Evolutionary conservation across 352 stramenopile species (phyloP).

Genomic region (Pythium utonaiense): DNA sequence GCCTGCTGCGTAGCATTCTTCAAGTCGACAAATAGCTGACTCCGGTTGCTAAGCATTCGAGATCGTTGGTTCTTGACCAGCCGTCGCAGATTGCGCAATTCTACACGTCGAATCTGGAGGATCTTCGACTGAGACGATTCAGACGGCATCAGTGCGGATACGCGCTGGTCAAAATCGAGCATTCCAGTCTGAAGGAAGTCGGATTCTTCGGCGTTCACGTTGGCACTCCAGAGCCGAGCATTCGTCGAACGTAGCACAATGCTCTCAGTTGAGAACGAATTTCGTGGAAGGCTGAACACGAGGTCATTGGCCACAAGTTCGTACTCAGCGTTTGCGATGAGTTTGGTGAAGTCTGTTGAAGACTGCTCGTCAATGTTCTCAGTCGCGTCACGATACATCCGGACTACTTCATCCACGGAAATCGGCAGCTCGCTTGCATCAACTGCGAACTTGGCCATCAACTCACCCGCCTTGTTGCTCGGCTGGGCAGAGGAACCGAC

Average conservation of each 20-base stretch:
- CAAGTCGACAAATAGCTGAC: constrained; percentile 77
- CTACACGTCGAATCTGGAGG: constrained; percentile 54
- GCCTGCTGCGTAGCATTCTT: constrained; percentile 78
- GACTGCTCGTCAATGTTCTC: neutral
- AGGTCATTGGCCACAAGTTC: constrained; percentile 83
- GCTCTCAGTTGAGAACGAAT: constrained; percentile 68
- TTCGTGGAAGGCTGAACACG: constrained; percentile 71
- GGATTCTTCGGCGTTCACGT: constrained; percentile 53
- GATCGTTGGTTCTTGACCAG: constrained; percentile 84
- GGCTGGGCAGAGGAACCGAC: neutral
- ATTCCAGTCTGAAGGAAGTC: constrained; percentile 73
- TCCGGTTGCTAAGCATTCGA: constrained; percentile 74
- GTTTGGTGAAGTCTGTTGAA: neutral
- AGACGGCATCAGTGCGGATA: constrained; percentile 8
- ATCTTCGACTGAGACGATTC: constrained; percentile 36
- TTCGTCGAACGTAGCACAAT: constrained; percentile 78
- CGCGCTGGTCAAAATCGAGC: constrained; percentile 56
- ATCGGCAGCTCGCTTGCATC: constrained; percentile 20
- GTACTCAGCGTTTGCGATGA: constrained; percentile 28
- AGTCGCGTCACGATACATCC: constrained; percentile 23
- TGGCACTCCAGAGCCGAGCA: constrained; percentile 68
- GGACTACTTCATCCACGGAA: constrained; percentile 27
- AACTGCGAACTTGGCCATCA: constrained; percentile 22
- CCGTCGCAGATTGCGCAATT: constrained; percentile 67
- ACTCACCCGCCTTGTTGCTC: constrained; percentile 1